Percentiles rank a stretch among this genome's conserved stretches.
Evolutionary conservation across 2,329 filamentous ascomycete species (phyloP).

Genomic region (Epichloe amarillans): DNA sequence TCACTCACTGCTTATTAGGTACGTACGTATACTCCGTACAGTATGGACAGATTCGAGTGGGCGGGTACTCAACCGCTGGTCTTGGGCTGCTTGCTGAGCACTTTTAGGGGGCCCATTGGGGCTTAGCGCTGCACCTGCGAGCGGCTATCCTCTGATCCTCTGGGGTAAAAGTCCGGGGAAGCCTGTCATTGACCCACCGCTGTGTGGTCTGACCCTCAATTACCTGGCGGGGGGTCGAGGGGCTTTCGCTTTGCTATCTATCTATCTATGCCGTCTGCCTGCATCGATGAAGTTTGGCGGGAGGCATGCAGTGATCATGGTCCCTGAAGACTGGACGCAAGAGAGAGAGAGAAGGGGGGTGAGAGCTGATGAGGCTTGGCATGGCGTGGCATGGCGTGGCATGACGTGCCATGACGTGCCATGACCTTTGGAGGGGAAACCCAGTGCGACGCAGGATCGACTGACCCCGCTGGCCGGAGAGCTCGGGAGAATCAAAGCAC

Average conservation of each 20-base stretch:
- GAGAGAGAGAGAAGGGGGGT: not conserved
- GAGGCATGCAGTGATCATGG: not conserved
- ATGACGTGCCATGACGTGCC: not conserved
- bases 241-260: not conserved
- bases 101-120: not conserved
- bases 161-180: slow-evolving; percentile 15
- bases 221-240: not conserved
- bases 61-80: not conserved
- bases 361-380: not conserved
- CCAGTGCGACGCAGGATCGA: not conserved
- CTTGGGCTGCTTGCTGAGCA: not conserved
- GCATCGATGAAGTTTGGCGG: not conserved
- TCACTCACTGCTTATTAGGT: not conserved
- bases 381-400: not conserved
- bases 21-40: not conserved
- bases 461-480: not conserved
- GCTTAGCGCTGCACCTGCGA: slow-evolving; percentile 5
- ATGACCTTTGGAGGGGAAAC: slow-evolving; percentile 1
- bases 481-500: too few relatives aligned
- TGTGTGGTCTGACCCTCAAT: not conserved
- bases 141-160: slow-evolving; percentile 6
- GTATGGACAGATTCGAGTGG: not conserved
- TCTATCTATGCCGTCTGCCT: not conserved
- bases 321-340: not conserved
- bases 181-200: slow-evolving; percentile 11